Base-by-base conservation (phyloP, 768 basidiomycete genomes). In the Hortiboletus flavorubellus region DNA sequence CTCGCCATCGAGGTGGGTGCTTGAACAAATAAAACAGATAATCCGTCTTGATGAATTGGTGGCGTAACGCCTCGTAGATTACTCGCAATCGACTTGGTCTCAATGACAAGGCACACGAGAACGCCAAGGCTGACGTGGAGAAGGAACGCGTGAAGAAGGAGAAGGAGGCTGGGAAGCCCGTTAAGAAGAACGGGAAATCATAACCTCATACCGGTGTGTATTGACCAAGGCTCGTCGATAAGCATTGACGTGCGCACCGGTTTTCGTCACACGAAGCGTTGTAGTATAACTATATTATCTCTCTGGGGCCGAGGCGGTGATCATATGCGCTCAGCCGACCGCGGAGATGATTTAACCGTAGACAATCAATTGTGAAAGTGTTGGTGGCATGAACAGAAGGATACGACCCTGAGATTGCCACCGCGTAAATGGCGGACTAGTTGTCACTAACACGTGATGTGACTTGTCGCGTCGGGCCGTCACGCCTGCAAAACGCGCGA, bases 11-110 rank as follows among this genome's bases (percentile, higher is more conserved):
- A 97, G 78, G 91, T 90, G 66, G 46, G 64, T 65, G 26, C 26
- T 26, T 3, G 26, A 26, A 26, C 26, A 26, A 4, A 12, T 21
- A 56, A 41, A 26, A 26, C 26, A 26, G 26, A 12, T 21, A 56
- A 41, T 54, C 51, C 49, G 49, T 33, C 26, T 23, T 23, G 46
- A 46, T 49, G 52, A 30, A 15, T 51, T 50, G 49, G 40, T 26
- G 46, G 5, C 5, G 46, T 52, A 55, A 45, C 14, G 9, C 34
- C 10, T 14, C 37, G 14, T 51, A 97, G 90, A 95, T 99, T 70
- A 83, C 93, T 10, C 85, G 97, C 55, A 98, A 98, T 75, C 78
- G 87, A 53, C 80, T 92, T 1, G 94, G 93, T 2, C 79, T 98
- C 46, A 99, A 99, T 71, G 92, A 95, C 69, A 75, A 73, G 48